A percentile compares a stretch with the other conserved stretches of the same genome.
Conservation (phyloP, 495 filamentous ascomycete species). For the Penicilliopsis zonata region DNA sequence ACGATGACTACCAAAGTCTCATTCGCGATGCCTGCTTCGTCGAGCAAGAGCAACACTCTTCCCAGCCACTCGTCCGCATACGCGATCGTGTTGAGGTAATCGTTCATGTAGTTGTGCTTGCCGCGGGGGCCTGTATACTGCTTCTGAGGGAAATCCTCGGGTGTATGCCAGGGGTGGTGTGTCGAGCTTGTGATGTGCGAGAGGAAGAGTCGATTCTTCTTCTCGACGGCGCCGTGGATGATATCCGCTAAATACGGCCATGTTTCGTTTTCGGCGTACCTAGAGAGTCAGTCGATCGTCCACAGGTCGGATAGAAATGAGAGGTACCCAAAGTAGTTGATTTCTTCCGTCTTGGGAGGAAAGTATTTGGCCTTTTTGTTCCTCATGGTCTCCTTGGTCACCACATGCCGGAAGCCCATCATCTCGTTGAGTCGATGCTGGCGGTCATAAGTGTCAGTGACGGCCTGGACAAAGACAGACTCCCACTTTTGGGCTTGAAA, state of each 20-base stretch:
- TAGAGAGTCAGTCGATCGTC: neutral
- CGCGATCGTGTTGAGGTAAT: conserved; percentile 29
- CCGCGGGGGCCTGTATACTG: conserved; percentile 21
- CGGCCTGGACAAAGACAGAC: conserved; percentile 33
- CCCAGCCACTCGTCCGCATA: conserved; percentile 22
- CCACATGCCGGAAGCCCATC: conserved; percentile 26
- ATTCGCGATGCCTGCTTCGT: conserved; percentile 13
- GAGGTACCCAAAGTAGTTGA: conserved; percentile 32
- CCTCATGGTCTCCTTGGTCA: conserved; percentile 21
- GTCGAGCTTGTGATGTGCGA: conserved; percentile 35
- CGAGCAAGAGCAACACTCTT: conserved; percentile 15
- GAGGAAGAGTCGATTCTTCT: conserved; percentile 32
- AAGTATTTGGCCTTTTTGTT: conserved; percentile 14
- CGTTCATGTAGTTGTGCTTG: conserved; percentile 21
- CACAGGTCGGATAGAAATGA: neutral
- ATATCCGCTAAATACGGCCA: conserved; percentile 30
- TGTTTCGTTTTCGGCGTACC: conserved; percentile 29
- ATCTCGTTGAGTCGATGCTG: conserved; percentile 22
- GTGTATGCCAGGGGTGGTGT: conserved; percentile 31
- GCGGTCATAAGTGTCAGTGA: conserved; percentile 34
- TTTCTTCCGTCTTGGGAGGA: conserved; percentile 16
- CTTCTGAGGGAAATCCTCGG: conserved; percentile 18
- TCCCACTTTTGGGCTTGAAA: conserved; percentile 21
- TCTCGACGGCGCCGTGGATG: conserved; percentile 25
- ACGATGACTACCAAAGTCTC: conserved; percentile 23